Base-by-base conservation (phyloP, 768 basidiomycete species). In the Macrocybe gigantea region DNA sequence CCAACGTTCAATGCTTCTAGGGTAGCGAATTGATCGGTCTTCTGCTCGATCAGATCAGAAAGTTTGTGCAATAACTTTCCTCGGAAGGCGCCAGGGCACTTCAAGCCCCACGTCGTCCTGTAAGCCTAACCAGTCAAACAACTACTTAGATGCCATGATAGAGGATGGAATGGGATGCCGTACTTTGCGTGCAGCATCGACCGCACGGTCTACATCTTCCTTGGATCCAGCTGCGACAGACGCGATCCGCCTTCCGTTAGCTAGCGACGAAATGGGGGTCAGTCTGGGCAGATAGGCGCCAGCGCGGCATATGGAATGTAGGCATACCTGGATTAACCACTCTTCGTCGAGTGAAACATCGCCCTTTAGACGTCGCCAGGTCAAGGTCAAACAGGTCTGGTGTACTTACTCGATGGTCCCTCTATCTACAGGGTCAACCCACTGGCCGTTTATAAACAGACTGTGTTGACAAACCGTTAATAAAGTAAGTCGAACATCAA, bases 151-250 rank as follows among this genome's bases (percentile, higher is more conserved):
- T 30, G 32, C 7, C 14, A 15, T 7, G 9, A 29, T 33, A 30
- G 42, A 11, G 12, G 15, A 10, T n/a, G 12, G 29, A 29, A 35
- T 8, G 15, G 12, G 13, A 38, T 30, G 38, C 32, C 15, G 66
- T 72, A 49, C 77, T 14, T 44, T 44, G 1, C 29, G 70, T 0
- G 85, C 83, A 33, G 70, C 78, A 1, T 65, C 59, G 49, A 87
- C 85, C 1, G 86, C 86, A 33, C 53, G 53, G 62, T 89, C 81
- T 49, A 89, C 77, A 55, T 89, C 87, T 52, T 76, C 71, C 8
- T 69, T 38, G 5, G 75, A 77, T 29, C 71, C 85, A 60, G 75
- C 77, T 2, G 72, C 56, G 50, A 84, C 61, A 36, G 66, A 48
- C 1, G 74, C 72, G 57, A 77, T 66, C 31, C 70, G 50, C 56